Base-by-base conservation (phyloP, 176 grass and related monocot species). In the Eragrostis curvula region DNA sequence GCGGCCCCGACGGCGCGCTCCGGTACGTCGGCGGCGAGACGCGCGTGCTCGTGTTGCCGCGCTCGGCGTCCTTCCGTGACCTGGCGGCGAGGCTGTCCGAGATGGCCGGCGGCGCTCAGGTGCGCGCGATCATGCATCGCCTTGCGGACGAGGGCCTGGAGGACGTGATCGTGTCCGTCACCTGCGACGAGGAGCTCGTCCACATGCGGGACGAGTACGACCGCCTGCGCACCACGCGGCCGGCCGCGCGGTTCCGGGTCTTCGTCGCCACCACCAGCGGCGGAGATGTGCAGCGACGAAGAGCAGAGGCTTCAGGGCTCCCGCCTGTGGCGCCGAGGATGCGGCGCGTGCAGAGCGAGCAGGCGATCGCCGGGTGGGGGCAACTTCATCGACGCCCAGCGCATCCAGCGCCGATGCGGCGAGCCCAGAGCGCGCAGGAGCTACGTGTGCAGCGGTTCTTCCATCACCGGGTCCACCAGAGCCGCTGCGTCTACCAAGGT, bases 131-230 rank as follows among this genome's bases (percentile, higher is more conserved):
- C 72, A 74, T 15, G 77, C 81, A 88, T 82, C 72, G 59, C 29
- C 89, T 88, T 24, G 57, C 43, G 15, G 81, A 85, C 82, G 66
- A 55, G 30, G 72, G 53, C 30, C 64, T 87, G 29, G 66, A 85
- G n/a, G 70, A 73, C 18, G 70, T 85, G 53, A 25, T 88, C 17
- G 81, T 91, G 9, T 88, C 89, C 7, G 80, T 88, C 28, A 91
- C 89, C 66, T 81, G 68, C 77, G 89, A 85, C 77, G 81, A 81
- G 28, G 89, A 91, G 48, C 81, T 91, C 30, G 89, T 42, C 12
- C 64, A 88, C 77, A 50, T 91, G 85, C 39, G 41, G 28, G 58
- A 88, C 81, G 85, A 91, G 85, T 85, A 85, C 81, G 89, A 88
- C 51, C 78, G 58, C 70, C 89, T 87, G 2, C 44, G 28, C 51